Evolutionary conservation across 257 asterid genomes (phyloP).

Genomic region (Scutellaria minor): DNA sequence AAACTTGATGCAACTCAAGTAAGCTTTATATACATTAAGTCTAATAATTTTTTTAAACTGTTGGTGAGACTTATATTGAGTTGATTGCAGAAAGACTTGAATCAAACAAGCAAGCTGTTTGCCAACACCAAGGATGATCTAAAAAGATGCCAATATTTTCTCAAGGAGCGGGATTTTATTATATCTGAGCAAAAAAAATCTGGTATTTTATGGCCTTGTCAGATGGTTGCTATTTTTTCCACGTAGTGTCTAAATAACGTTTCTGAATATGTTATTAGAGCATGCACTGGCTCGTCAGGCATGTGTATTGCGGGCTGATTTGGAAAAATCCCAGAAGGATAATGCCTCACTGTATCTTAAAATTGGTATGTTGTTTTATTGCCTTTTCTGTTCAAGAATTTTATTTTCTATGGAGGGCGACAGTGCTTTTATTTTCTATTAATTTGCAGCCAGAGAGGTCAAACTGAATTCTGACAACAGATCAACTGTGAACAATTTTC

Average conservation of each 20-base stretch:
- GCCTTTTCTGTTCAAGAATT: background rate
- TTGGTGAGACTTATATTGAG: slow-evolving; percentile 36
- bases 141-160: slow-evolving; percentile 55
- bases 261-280: slow-evolving; percentile 47
- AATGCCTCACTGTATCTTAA: slow-evolving; percentile 67
- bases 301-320: slow-evolving; percentile 72
- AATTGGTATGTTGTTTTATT: slow-evolving; percentile 54
- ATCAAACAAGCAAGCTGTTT: slow-evolving; percentile 55
- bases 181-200: slow-evolving; percentile 86
- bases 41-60: no score
- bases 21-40: slow-evolving; percentile 20
- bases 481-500: slow-evolving; percentile 63
- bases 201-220: slow-evolving; percentile 46
- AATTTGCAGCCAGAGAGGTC: slow-evolving; percentile 73
- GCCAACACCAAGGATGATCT: slow-evolving; percentile 65
- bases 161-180: slow-evolving; percentile 77
- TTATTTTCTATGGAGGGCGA: no score
- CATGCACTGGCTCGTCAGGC: slow-evolving; percentile 85
- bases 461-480: slow-evolving; percentile 66
- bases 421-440: slow-evolving; percentile 25
- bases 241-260: slow-evolving; percentile 25
- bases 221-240: slow-evolving; percentile 7
- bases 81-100: slow-evolving; percentile 65
- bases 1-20: slow-evolving; percentile 74
- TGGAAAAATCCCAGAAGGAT: slow-evolving; percentile 75